Evolutionary conservation across 495 filamentous ascomycete genomes (phyloP).

Genomic region (Tuber magnatum): DNA sequence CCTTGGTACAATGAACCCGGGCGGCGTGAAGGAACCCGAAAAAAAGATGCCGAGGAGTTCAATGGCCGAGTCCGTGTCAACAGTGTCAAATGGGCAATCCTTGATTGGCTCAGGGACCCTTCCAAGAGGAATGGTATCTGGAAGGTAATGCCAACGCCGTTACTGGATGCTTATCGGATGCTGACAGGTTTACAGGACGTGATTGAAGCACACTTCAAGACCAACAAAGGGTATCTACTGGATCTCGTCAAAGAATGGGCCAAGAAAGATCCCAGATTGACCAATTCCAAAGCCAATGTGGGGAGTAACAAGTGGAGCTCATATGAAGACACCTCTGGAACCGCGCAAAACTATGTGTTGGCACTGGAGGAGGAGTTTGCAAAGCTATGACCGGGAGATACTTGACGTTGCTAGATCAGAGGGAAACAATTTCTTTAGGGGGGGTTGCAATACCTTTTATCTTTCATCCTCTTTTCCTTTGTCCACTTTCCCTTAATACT

Average conservation of each 20-base stretch:
- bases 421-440: background rate
- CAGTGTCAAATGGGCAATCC: constrained; percentile 48
- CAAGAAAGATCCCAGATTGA: constrained; percentile 22
- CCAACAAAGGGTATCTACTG: constrained; percentile 18
- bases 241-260: constrained; percentile 26
- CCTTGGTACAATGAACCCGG: constrained; percentile 58
- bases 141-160: constrained; percentile 15
- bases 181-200: constrained; percentile 17
- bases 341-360: background rate
- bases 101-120: constrained; percentile 46
- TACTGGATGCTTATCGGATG: background rate
- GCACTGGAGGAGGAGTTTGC: background rate
- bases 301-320: background rate
- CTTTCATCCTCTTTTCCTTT: background rate
- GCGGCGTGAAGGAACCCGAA: constrained; percentile 38
- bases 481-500: background rate
- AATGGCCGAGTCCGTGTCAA: constrained; percentile 42
- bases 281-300: constrained; percentile 1
- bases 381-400: background rate
- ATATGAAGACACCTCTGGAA: background rate
- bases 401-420: background rate
- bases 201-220: constrained; percentile 23
- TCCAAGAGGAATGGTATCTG: constrained; percentile 26
- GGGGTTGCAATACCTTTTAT: background rate
- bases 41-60: constrained; percentile 38